Conservation (phyloP, 495 filamentous ascomycete species). For the Glonium stellatum region DNA sequence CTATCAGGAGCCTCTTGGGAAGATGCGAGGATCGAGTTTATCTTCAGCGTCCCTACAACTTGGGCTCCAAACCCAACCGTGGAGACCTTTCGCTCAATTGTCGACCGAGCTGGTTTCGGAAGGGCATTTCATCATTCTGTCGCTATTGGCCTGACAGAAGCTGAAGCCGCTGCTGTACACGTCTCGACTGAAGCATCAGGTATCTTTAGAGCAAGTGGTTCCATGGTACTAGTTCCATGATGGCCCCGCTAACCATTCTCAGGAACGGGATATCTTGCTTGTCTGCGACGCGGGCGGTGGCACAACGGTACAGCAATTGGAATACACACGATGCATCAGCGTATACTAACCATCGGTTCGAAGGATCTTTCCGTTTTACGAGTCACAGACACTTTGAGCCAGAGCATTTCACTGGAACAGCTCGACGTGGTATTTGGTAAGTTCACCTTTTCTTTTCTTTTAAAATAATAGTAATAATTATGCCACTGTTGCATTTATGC, state of each 20-base stretch:
- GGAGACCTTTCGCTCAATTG: conserved; percentile 47
- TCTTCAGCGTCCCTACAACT: conserved; percentile 63
- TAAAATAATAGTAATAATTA: background rate
- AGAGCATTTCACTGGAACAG: conserved; percentile 35
- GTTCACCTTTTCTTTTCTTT: background rate
- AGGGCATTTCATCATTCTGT: conserved; percentile 40
- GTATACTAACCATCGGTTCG: background rate
- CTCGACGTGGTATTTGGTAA: conserved; percentile 38
- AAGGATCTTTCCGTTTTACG: conserved; percentile 30
- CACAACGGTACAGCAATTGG: conserved; percentile 33
- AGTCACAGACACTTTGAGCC: conserved; percentile 25
- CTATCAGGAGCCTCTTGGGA: conserved; percentile 40
- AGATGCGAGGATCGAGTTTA: conserved; percentile 50
- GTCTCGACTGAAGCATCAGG: conserved; percentile 39
- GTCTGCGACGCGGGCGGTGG: conserved; percentile 53
- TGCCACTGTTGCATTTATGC: background rate
- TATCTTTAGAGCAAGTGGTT: conserved; percentile 16
- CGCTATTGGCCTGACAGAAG: conserved; percentile 59
- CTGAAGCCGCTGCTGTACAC: conserved; percentile 60
- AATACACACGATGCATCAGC: background rate
- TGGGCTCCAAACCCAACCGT: conserved; percentile 55
- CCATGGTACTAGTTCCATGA: background rate
- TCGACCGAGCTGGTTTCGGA: conserved; percentile 48
- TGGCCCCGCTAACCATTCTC: background rate
- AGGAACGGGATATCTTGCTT: conserved; percentile 43